Percentiles rank a stretch among this genome's conserved stretches.
Conservation (phyloP, 441 rosid genomes). For the Erysimum cheiri region DNA sequence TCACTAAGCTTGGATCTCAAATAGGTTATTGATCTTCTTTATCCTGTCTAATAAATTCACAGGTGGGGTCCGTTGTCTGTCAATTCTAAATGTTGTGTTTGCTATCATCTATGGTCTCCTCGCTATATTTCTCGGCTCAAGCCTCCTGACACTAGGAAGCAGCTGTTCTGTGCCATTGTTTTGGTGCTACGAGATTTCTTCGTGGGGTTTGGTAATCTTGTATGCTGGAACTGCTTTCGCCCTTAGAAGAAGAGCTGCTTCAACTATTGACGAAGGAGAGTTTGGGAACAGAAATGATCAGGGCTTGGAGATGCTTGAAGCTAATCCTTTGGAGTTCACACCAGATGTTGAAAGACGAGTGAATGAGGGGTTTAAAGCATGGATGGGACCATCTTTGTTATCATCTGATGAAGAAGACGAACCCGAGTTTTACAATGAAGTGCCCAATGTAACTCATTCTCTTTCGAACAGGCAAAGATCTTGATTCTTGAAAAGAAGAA, state of each 20-base stretch:
- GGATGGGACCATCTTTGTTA: slow-evolving; percentile 85
- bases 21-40: slow-evolving; percentile 27
- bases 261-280: slow-evolving; percentile 72
- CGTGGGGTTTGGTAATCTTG: slow-evolving; percentile 79
- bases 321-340: slow-evolving; percentile 67
- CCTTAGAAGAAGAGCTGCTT: slow-evolving; percentile 74
- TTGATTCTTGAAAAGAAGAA: slow-evolving; percentile 38
- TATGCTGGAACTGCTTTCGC: slow-evolving; percentile 74
- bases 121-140: slow-evolving; percentile 85
- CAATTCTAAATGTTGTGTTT: slow-evolving; percentile 69
- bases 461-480: slow-evolving; percentile 53
- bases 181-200: slow-evolving; percentile 91
- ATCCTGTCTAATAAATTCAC: slow-evolving; percentile 33
- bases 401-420: slow-evolving; percentile 94
- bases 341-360: slow-evolving; percentile 84
- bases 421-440: slow-evolving; percentile 57
- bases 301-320: slow-evolving; percentile 89
- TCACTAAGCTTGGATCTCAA: slow-evolving; percentile 22
- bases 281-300: slow-evolving; percentile 57
- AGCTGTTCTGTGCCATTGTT: slow-evolving; percentile 83
- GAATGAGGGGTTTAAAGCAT: slow-evolving; percentile 80
- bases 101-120: slow-evolving; percentile 78
- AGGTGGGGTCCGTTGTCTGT: slow-evolving; percentile 92
- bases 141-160: slow-evolving; percentile 84
- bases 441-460: slow-evolving; percentile 42